Evolutionary conservation across 108 stramenopile species (phyloP), one percentile per base, ranked within the genome.

Genomic region (Stephanodiscus triporus): DNA sequence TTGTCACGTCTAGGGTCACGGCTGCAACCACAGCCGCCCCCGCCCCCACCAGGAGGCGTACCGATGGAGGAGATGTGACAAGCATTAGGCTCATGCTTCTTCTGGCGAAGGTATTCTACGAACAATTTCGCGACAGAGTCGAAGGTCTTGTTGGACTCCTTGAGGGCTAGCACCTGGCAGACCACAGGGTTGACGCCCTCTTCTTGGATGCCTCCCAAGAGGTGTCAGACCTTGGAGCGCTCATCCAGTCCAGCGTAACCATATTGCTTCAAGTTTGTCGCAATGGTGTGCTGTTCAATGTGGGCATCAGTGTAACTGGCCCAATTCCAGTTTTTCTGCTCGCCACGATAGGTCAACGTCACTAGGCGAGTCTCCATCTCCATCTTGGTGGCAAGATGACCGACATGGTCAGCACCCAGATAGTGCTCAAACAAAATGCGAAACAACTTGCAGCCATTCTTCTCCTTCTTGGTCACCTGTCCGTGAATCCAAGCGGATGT

Each of bases 181-280:
- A 5, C 5, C 32, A 34, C 32, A 5, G 32, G 32, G 32, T 34
- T 2, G 32, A 34, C 4, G 2, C 32, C 32, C 2, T 2, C 4
- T 2, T 34, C 32, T 2, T 5, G 2, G 59, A 60, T 60, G 3
- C 59, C 59, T 2, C n/a, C 19, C 59, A 60, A 20, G 3, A 60
- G 19, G 19, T 60, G 59, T 2, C 59, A 6, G 17, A 60, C 7
- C 19, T 60, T 60, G 2, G 34, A 27, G 13, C 62, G 72, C 24
- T 30, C 34, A 51, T 69, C 68, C 2, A 69, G 54, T 1, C 68
- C 68, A 4, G 2, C 9, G 8, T 69, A 69, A 5, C 68, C 68
- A 69, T 69, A 23, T 3, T 54, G 53, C 29, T 4, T 22, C 11
- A 69, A 7, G n/a, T 54, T 54, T 55, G 54, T 29, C 5, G 56